These are phyloP conservation scores for Fusarium abutilonis DNA, from an alignment of 2,329 filamentous ascomycete genomes.

Conservation along the genomic window DNA sequence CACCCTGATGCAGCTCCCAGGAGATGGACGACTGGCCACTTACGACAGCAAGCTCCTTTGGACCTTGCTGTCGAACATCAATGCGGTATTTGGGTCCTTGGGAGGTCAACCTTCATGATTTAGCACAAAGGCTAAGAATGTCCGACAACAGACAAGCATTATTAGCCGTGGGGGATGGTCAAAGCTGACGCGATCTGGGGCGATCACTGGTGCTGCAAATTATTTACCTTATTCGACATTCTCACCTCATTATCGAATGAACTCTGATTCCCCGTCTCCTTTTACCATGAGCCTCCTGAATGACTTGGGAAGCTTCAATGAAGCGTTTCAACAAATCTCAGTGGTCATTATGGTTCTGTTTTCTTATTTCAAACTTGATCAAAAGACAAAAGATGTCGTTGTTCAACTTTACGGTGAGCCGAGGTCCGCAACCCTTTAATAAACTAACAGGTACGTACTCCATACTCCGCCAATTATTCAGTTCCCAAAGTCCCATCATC, in stretches of 20 bases:
- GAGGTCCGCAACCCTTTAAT: constrained; percentile 20
- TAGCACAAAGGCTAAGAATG: constrained; percentile 10
- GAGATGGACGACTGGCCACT: constrained; percentile 4
- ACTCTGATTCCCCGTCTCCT: background rate
- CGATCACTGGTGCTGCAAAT: constrained; percentile 25
- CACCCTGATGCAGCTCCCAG: constrained; percentile 8
- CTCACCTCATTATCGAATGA: constrained; percentile 12
- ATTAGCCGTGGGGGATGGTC: constrained; percentile 14
- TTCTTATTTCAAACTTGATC: background rate
- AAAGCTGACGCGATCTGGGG: constrained; percentile 28
- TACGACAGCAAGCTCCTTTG: constrained; percentile 1
- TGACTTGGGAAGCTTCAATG: background rate
- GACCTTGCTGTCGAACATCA: constrained; percentile 17
- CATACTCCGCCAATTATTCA: background rate
- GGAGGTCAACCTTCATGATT: constrained; percentile 22
- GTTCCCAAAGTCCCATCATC: constrained; percentile 9
- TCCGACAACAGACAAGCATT: constrained; percentile 25
- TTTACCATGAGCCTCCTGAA: background rate
- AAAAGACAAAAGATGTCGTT: background rate
- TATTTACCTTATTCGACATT: background rate
- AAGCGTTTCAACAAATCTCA: background rate
- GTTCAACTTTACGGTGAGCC: constrained; percentile 4
- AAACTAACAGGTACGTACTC: constrained; percentile 3
- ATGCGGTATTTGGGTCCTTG: constrained; percentile 13
- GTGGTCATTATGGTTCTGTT: background rate